Evolutionary conservation across 768 basidiomycete genomes (phyloP).

Genomic region (Termitomyces sp.): DNA sequence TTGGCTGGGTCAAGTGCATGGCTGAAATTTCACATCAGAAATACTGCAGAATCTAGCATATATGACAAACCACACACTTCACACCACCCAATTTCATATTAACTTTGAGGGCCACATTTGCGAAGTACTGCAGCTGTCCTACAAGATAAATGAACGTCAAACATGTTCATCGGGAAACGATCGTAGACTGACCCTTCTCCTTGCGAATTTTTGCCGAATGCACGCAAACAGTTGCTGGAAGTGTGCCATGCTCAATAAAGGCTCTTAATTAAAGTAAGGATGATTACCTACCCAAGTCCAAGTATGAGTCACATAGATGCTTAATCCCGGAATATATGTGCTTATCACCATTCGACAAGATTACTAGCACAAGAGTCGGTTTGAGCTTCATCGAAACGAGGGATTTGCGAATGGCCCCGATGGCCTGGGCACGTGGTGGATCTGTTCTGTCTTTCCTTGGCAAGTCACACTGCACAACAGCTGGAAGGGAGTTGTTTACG

Average conservation of each 20-base stretch:
- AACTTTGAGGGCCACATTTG: conserved; percentile 77
- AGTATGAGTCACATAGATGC: conserved; percentile 56
- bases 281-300: conserved; percentile 48
- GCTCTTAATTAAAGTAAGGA: neutral
- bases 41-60: neutral
- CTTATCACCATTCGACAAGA: conserved; percentile 68
- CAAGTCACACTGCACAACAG: conserved; percentile 35
- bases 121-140: conserved; percentile 68
- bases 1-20: conserved; percentile 43
- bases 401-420: conserved; percentile 34
- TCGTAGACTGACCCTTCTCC: conserved; percentile 37
- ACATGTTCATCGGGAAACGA: conserved; percentile 20
- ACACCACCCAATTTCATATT: conserved; percentile 81
- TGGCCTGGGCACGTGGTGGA: conserved; percentile 47
- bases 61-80: conserved; percentile 45
- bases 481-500: conserved; percentile 33
- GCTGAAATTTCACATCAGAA: conserved; percentile 17
- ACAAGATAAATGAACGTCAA: conserved; percentile 3
- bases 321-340: conserved; percentile 76
- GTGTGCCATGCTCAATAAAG: neutral
- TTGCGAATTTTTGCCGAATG: conserved; percentile 69
- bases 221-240: conserved; percentile 63
- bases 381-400: conserved; percentile 37
- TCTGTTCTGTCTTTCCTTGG: conserved; percentile 49
- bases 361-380: conserved; percentile 56